phyloP scores from a whole-genome alignment of 1,284 basidiomycete species.

The Sutorius eximius region DNA sequence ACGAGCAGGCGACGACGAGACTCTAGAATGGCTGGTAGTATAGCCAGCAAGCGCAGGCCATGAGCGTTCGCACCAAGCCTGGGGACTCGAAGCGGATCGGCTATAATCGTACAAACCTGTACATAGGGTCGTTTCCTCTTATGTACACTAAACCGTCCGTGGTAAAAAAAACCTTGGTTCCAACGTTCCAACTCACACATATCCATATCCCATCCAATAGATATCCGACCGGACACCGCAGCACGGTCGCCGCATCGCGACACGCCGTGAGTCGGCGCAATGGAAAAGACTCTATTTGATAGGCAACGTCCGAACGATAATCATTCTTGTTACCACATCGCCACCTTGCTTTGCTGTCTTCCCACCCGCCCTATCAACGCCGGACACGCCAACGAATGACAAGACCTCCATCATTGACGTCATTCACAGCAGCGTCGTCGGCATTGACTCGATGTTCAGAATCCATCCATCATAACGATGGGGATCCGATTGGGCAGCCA shows the following conservation, averaged over 20 bases:
- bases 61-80: conserved; percentile 12
- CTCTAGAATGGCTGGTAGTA: neutral
- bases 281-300: too few species aligned
- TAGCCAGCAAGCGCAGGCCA: conserved; percentile 4
- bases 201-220: neutral
- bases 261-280: neutral
- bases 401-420: conserved; percentile 2
- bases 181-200: neutral
- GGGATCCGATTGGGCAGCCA: neutral
- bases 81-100: conserved; percentile 10
- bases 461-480: neutral
- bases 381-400: too few species aligned
- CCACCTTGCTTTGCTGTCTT: neutral
- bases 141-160: conserved; percentile 3
- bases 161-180: neutral
- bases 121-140: conserved; percentile 26
- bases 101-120: conserved; percentile 15
- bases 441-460: neutral
- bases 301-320: neutral
- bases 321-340: conserved; percentile 10
- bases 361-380: neutral
- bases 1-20: neutral
- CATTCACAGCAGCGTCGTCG: neutral
- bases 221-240: neutral
- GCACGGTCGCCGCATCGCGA: neutral